A percentile compares a stretch with the other conserved stretches of the same genome.
Conservation (phyloP, 2,329 filamentous ascomycete genomes). For the Penicillium polonicum region DNA sequence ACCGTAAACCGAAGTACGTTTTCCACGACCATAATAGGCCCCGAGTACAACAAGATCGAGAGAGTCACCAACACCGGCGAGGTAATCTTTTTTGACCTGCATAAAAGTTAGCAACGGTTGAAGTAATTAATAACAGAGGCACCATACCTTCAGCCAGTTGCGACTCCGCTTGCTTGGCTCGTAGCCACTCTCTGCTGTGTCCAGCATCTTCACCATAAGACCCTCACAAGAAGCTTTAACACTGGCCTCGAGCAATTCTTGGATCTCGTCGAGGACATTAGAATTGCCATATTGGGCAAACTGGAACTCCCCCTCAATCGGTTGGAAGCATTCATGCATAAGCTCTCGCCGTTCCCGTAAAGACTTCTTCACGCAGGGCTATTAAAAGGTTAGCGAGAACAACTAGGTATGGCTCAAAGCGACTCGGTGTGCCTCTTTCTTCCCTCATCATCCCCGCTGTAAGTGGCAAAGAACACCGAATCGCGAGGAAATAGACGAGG, state of each 20-base stretch:
- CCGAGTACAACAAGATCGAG: constrained; percentile 94
- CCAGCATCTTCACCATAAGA: constrained; percentile 99
- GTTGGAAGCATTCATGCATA: constrained; percentile 69
- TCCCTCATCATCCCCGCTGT: neutral
- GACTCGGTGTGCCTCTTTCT: neutral
- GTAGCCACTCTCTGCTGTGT: constrained; percentile 88
- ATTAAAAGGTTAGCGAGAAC: neutral
- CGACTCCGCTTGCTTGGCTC: constrained; percentile 94
- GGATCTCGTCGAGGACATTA: constrained; percentile 89
- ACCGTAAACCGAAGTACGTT: constrained; percentile 92
- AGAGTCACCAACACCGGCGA: constrained; percentile 88
- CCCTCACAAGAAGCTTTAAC: constrained; percentile 96
- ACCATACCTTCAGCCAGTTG: constrained; percentile 89
- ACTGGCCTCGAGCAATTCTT: constrained; percentile 86
- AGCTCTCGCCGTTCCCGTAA: constrained; percentile 79
- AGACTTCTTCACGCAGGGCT: constrained; percentile 78
- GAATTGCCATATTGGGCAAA: constrained; percentile 87
- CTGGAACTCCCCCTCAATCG: constrained; percentile 83
- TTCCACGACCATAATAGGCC: constrained; percentile 91
- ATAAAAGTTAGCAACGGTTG: constrained; percentile 6
- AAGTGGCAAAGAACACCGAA: neutral
- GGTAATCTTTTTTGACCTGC: constrained; percentile 96
- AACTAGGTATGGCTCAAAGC: neutral
- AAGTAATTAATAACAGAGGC: neutral
- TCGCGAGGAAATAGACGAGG: neutral